A percentile compares a stretch with the other conserved stretches of the same genome.
Conservation (phyloP, 1,284 basidiomycete genomes). For the Ganoderma lingzhi region DNA sequence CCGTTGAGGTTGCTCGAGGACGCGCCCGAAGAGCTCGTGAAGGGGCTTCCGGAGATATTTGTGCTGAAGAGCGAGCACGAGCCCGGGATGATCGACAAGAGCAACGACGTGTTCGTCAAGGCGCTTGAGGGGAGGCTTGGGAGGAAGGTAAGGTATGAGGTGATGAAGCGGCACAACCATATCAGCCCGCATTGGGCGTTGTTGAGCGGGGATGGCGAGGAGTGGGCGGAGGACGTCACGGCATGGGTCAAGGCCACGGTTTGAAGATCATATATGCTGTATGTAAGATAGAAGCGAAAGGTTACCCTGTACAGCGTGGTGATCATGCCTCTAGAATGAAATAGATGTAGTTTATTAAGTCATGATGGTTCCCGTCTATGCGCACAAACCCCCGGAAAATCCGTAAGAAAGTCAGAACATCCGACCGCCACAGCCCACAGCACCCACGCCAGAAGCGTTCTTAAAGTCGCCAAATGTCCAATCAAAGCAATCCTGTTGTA, state of each 20-base stretch:
- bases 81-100: slow-evolving; percentile 50
- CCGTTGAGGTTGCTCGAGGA: slow-evolving; percentile 49
- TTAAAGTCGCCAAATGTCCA: slow-evolving; percentile 52
- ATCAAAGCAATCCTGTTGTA: slow-evolving; percentile 48
- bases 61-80: slow-evolving; percentile 61
- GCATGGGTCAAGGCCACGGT: slow-evolving; percentile 46
- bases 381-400: background rate
- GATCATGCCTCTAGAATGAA: background rate
- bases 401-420: background rate
- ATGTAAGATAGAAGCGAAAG: background rate
- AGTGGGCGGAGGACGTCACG: slow-evolving; percentile 62
- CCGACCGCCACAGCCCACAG: slow-evolving; percentile 5
- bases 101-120: slow-evolving; percentile 45
- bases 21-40: slow-evolving; percentile 45
- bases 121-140: slow-evolving; percentile 44
- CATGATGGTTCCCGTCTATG: background rate
- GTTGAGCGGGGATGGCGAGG: slow-evolving; percentile 62
- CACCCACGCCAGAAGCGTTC: slow-evolving; percentile 13
- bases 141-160: slow-evolving; percentile 41
- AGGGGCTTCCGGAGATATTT: slow-evolving; percentile 53
- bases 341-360: background rate
- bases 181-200: slow-evolving; percentile 62
- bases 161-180: slow-evolving; percentile 68
- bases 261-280: background rate
- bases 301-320: background rate